Conservation (phyloP, 2,329 filamentous ascomycete genomes). For the Xylaria multiplex region DNA sequence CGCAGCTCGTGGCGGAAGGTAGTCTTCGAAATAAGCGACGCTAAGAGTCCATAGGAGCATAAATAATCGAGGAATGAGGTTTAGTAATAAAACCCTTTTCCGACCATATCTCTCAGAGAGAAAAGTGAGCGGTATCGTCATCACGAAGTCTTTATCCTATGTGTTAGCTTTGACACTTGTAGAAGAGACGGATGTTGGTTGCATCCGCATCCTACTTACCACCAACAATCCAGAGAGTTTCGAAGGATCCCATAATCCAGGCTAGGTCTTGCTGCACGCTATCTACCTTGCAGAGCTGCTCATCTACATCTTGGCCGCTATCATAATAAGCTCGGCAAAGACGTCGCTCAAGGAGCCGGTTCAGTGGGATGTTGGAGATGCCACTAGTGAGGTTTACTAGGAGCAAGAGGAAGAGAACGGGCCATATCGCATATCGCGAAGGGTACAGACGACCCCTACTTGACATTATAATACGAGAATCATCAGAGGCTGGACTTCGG, state of each 20-base stretch:
- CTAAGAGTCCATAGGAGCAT: conserved; percentile 55
- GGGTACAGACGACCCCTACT: conserved; percentile 1
- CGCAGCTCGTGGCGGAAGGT: conserved; percentile 53
- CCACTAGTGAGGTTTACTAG: conserved; percentile 60
- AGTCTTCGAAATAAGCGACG: conserved; percentile 52
- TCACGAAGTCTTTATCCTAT: conserved; percentile 55
- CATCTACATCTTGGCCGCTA: conserved; percentile 55
- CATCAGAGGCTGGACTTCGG: not conserved
- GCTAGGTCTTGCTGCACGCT: conserved; percentile 62
- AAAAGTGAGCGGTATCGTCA: conserved; percentile 61
- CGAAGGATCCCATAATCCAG: conserved; percentile 62
- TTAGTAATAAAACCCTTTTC: conserved; percentile 54
- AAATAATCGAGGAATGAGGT: conserved; percentile 55
- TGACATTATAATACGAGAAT: conserved; percentile 1
- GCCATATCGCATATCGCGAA: conserved; percentile 31
- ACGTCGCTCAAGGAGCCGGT: conserved; percentile 57
- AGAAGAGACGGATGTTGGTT: conserved; percentile 6
- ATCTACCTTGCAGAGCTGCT: conserved; percentile 65
- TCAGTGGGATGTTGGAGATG: conserved; percentile 60
- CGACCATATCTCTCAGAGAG: conserved; percentile 57
- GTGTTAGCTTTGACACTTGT: conserved; percentile 8
- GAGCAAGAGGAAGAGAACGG: conserved; percentile 55
- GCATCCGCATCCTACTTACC: conserved; percentile 47
- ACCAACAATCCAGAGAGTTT: conserved; percentile 61
- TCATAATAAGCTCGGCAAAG: conserved; percentile 63